Evolutionary conservation across 2,329 filamentous ascomycete species (phyloP).

Genomic region (Aspergillus neotritici): DNA sequence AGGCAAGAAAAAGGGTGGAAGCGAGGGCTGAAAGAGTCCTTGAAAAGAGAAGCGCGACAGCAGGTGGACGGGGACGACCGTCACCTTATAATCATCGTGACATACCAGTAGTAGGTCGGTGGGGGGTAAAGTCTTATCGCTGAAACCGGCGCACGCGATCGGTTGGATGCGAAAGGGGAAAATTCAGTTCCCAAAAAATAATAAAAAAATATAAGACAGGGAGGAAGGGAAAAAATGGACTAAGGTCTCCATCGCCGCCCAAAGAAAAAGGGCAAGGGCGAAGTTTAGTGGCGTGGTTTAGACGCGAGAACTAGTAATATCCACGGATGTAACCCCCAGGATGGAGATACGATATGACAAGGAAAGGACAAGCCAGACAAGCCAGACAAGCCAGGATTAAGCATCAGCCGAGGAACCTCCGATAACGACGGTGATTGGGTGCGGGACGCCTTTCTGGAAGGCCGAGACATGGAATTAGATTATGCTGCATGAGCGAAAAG

Average conservation of each 20-base stretch:
- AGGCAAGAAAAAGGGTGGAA: conserved; percentile 1
- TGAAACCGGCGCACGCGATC: conserved; percentile 9
- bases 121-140: conserved; percentile 75
- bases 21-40: conserved; percentile 6
- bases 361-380: conserved; percentile 2
- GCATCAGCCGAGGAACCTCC: conserved; percentile 12
- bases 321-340: conserved; percentile 28
- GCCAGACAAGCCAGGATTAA: conserved; percentile 14
- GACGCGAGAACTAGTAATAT: background rate
- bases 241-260: no score
- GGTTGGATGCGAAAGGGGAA: conserved; percentile 9
- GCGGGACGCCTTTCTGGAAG: conserved; percentile 10
- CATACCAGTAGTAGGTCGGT: conserved; percentile 46
- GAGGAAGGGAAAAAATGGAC: no score
- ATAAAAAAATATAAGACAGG: conserved; percentile 6
- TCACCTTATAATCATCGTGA: conserved; percentile 23
- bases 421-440: conserved; percentile 7
- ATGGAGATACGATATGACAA: conserved; percentile 14
- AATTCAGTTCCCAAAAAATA: conserved; percentile 15
- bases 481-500: no score
- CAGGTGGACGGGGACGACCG: conserved; percentile 6
- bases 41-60: conserved; percentile 9
- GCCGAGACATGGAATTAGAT: background rate
- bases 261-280: conserved; percentile 2
- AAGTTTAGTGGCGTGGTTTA: conserved; percentile 3